Evolutionary conservation across 2,329 filamentous ascomycete genomes (phyloP), one percentile per base, ranked within the genome.

Genomic region (Alternaria rosae): DNA sequence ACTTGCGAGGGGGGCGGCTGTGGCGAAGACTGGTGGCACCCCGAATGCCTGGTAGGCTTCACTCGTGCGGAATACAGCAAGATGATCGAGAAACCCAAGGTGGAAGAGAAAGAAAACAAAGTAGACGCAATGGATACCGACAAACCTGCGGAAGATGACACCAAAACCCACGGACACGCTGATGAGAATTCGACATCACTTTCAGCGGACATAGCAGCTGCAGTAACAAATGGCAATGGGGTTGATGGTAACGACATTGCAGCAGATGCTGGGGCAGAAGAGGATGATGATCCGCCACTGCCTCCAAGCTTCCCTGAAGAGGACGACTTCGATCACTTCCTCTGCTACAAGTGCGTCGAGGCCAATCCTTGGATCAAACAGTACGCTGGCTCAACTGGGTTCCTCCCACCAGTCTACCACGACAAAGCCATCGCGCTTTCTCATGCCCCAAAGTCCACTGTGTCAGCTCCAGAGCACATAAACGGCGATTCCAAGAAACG

Each of bases 21-120:
- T 79, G 94, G 94, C 12, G 94, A 98, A 81, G 94, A 98, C 76
- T 98, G 94, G 94, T 98, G 93, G 86, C 94, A 98, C 81, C 93
- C 94, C 0, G 93, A 95, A 65, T 98, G 94, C 76, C 82, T 98
- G 8, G 88, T 97, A 51, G 94, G 94, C 6, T 82, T 96, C 69
- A 89, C 90, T 1, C 87, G 92, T 11, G 86, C 88, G 61, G 94
- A 91, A 88, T 88, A 85, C 66, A 88, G 90, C 74, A 85, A 78
- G 47, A 71, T 66, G 61, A 59, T 72, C 21, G 68, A 79, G 56
- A 75, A 74, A 45, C 62, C 62, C 5, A 67, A 69, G 25, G 35
- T 11, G n/a, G 64, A 66, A 41, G 65, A 58, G 44, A 61, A 59
- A 26, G 54, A 66, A 3, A 55, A 45, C 10, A 32, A 41, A 13